These are phyloP conservation scores for Seminavis robusta DNA, from an alignment of 108 stramenopile species.

Conservation along the genomic window DNA sequence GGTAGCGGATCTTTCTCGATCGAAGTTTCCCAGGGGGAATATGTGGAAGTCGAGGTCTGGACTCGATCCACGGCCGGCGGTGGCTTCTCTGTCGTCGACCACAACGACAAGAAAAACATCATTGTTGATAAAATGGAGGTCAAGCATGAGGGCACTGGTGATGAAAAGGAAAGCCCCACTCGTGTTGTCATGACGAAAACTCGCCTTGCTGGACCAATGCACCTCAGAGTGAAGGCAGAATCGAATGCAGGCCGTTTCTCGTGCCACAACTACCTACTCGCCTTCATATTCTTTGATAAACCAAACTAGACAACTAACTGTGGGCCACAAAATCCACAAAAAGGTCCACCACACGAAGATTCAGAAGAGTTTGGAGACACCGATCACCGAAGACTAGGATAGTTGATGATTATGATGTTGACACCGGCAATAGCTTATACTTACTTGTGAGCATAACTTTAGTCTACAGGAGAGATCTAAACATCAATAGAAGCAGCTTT, in stretches of 20 bases:
- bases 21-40: conserved; percentile 46
- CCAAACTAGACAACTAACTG: too few species aligned
- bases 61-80: conserved; percentile 69
- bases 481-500: too few species aligned
- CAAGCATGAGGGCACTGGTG: conserved; percentile 30
- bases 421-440: too few species aligned
- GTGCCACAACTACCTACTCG: conserved; percentile 56
- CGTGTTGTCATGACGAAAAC: conserved; percentile 41
- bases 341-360: too few species aligned
- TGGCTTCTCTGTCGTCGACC: conserved; percentile 52
- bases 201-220: conserved; percentile 55
- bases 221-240: conserved; percentile 62
- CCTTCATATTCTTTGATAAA: too few species aligned
- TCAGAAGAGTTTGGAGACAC: too few species aligned
- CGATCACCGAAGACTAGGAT: too few species aligned
- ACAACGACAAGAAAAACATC: conserved; percentile 39
- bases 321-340: too few species aligned
- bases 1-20: conserved; percentile 38
- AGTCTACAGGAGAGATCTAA: too few species aligned
- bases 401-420: too few species aligned
- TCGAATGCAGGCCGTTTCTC: conserved; percentile 59
- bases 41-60: conserved; percentile 57
- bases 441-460: too few species aligned
- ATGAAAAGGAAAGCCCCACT: conserved; percentile 43
- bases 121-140: conserved; percentile 18